Evolutionary conservation across 352 stramenopile species (phyloP).

Genomic region (Globisporangium iwayamae): DNA sequence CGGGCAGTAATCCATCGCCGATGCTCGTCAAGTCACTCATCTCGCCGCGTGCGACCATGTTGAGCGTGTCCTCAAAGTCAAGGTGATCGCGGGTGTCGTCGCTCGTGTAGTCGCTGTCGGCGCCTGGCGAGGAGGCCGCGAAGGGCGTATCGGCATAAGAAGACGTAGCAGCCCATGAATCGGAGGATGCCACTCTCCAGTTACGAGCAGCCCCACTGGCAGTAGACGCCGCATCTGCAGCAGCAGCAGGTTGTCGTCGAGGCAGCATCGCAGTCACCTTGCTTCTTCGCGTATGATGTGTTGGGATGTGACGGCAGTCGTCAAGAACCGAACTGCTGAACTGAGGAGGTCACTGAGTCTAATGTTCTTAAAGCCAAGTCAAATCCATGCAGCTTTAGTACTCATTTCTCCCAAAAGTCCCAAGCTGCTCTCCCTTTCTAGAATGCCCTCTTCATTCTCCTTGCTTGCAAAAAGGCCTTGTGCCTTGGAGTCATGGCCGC

Average conservation of each 20-base stretch:
- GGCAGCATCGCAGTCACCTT: neutral
- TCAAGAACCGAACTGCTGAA: too few species aligned
- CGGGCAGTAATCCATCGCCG: neutral
- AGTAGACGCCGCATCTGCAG: neutral
- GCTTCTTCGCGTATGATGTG: too few species aligned
- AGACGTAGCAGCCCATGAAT: neutral
- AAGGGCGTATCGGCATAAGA: neutral
- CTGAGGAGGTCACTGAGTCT: too few species aligned
- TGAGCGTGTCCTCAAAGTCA: slow-evolving; percentile 7
- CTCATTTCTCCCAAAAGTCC: too few species aligned
- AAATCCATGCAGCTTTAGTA: too few species aligned
- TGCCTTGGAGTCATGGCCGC: too few species aligned
- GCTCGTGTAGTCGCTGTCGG: slow-evolving; percentile 7
- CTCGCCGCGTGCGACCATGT: neutral
- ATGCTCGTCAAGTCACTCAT: neutral
- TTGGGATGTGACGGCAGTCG: too few species aligned
- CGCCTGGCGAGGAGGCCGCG: neutral
- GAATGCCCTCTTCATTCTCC: too few species aligned
- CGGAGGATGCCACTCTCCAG: neutral
- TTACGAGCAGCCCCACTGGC: neutral
- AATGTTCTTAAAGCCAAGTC: too few species aligned
- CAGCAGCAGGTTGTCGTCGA: neutral
- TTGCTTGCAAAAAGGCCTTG: too few species aligned
- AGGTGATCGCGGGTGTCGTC: slow-evolving; percentile 5
- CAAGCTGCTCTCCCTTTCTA: too few species aligned